phyloP scores from a whole-genome alignment of 768 basidiomycete genomes.

The Hygrophoropsis aurantiaca region DNA sequence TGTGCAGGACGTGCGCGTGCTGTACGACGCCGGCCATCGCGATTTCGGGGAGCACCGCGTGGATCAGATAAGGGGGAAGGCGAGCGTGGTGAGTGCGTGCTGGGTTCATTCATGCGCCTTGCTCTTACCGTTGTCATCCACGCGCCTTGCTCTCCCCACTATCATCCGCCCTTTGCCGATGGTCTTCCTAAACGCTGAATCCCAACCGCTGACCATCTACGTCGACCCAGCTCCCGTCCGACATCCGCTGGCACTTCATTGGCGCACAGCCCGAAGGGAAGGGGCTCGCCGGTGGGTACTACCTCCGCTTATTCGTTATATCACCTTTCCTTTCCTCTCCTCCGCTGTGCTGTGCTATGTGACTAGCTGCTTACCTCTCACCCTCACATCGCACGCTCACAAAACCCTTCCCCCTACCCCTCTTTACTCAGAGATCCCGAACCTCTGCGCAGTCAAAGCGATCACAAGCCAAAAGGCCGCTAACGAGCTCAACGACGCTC shows the following conservation, averaged over 20 bases:
- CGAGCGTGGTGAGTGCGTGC: constrained; percentile 62
- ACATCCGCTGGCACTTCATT: constrained; percentile 97
- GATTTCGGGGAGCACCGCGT: constrained; percentile 99
- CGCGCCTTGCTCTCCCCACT: too few species aligned
- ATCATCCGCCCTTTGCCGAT: too few species aligned
- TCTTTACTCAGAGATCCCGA: constrained; percentile 72
- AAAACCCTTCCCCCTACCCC: too few species aligned
- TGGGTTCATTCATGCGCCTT: too few species aligned
- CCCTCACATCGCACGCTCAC: not conserved
- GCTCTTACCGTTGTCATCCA: too few species aligned
- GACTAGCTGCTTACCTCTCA: too few species aligned
- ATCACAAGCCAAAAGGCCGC: constrained; percentile 82
- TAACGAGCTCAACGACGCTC: constrained; percentile 65
- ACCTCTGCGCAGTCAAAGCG: constrained; percentile 85
- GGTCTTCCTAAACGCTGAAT: too few species aligned
- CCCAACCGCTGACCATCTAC: too few species aligned
- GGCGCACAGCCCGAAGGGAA: constrained; percentile 94
- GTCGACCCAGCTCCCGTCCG: constrained; percentile 85
- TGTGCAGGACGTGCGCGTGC: constrained; percentile 78
- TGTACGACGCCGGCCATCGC: constrained; percentile 76
- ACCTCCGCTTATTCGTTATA: not conserved
- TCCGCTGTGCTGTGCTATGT: too few species aligned
- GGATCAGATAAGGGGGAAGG: constrained; percentile 89
- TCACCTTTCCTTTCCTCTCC: constrained; percentile 3
- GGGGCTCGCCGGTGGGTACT: constrained; percentile 67